These are phyloP conservation scores for Diaporthe citrichinensis DNA, from an alignment of 2,329 filamentous ascomycete genomes.

Conservation along the genomic window DNA sequence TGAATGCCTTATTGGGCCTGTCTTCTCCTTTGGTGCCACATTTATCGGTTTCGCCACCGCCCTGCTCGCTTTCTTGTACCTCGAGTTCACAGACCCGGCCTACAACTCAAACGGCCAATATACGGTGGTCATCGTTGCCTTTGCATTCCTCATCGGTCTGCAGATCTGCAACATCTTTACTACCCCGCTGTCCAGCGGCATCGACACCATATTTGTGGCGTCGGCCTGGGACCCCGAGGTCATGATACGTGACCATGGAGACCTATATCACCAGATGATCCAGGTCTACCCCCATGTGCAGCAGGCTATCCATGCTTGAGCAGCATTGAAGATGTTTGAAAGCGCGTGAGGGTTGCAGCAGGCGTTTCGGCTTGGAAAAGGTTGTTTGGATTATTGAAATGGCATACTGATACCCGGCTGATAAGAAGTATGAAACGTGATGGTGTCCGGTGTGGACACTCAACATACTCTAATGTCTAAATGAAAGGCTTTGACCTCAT, in stretches of 20 bases:
- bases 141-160: conserved; percentile 89
- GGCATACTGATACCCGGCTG: conserved; percentile 8
- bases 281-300: conserved; percentile 88
- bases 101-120: conserved; percentile 80
- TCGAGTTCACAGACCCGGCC: conserved; percentile 82
- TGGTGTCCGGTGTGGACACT: neutral
- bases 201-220: conserved; percentile 93
- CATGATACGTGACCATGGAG: conserved; percentile 83
- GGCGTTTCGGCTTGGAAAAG: conserved; percentile 11
- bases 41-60: conserved; percentile 89
- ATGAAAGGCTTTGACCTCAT: neutral
- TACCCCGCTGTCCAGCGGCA: conserved; percentile 87
- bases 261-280: conserved; percentile 85
- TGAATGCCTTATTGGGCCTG: conserved; percentile 84
- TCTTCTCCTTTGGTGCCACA: conserved; percentile 81
- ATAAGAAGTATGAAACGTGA: neutral
- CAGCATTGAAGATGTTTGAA: neutral
- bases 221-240: conserved; percentile 79
- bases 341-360: neutral
- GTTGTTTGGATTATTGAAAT: neutral
- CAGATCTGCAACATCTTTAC: conserved; percentile 93
- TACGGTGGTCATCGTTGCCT: conserved; percentile 85
- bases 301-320: conserved; percentile 77
- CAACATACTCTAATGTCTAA: conserved; percentile 11
- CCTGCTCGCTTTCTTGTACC: conserved; percentile 87